Evolutionary conservation across 495 filamentous ascomycete species (phyloP), one percentile per base, ranked within the genome.

Genomic region (Aspergillus ellipticus): DNA sequence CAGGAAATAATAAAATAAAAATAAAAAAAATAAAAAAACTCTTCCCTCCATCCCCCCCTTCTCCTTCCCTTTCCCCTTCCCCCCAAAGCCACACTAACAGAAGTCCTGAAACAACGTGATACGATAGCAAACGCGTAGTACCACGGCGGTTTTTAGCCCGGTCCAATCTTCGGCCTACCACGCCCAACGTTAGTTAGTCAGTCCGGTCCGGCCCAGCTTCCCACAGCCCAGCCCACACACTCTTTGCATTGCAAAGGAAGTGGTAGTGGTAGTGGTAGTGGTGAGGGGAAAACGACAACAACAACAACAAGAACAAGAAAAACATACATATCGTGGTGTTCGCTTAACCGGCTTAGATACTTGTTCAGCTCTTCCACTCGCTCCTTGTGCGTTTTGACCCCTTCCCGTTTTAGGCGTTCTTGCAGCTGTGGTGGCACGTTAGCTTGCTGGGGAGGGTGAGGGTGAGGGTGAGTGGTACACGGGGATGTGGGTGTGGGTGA

Each of bases 311-410:
- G 6, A 54, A 49, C 29, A 46, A 55, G 37, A 20, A 56, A 55
- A 29, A 79, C 78, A 59, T 76, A 84, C 93, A 98, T 98, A 67
- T 98, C 94, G 67, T 98, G 94, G 71, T 98, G 94, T 73, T 98
- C 94, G 72, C 89, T 96, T 66, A 98, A 73, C 57, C 85, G 85
- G 57, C 88, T 92, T 41, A 98, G 76, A 66, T 96, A 96, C 65
- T 89, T 89, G 69, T 98, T 98, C 58, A 97, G 77, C 69, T 96
- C 92, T 70, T 98, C 92, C 42, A 98, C 94, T 2, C 89, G 85
- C 78, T 98, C 87, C 70, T 97, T 98, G 66, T 98, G 94, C 39
- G 92, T 95, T 80, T 97, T 98, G 62, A 89, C 78, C 21, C 91
- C 89, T 62, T 92, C 89, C 24, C 87, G 80, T 67, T 89, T 83